A percentile compares a stretch with the other conserved stretches of the same genome.
Conservation (phyloP, 495 filamentous ascomycete species). For the Margaritispora aquatica region DNA sequence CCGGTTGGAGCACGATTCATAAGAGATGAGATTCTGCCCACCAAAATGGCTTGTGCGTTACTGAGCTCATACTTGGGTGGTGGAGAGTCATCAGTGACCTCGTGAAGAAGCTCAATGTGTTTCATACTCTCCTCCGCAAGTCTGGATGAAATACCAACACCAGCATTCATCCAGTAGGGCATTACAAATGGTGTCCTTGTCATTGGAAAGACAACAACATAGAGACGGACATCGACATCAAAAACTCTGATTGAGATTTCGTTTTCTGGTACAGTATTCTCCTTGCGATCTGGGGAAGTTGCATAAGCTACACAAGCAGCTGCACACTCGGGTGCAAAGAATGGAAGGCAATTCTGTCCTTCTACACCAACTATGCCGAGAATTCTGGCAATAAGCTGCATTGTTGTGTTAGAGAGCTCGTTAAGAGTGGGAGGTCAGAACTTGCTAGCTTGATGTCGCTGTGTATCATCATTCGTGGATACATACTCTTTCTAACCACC, state of each 20-base stretch:
- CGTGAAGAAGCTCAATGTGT: constrained; percentile 23
- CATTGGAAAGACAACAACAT: constrained; percentile 30
- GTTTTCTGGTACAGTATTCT: constrained; percentile 9
- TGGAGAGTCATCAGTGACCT: constrained; percentile 10
- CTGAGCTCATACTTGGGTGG: constrained; percentile 18
- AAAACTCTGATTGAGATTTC: constrained; percentile 31
- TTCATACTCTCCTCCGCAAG: constrained; percentile 32
- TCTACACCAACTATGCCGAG: constrained; percentile 21
- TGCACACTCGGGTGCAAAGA: constrained; percentile 24
- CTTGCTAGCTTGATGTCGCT: constrained; percentile 22
- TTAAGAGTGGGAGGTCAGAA: not conserved
- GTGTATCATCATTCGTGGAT: constrained; percentile 37
- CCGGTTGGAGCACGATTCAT: constrained; percentile 25
- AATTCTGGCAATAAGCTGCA: constrained; percentile 26
- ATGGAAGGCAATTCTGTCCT: constrained; percentile 26
- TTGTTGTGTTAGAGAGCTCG: not conserved
- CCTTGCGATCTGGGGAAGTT: constrained; percentile 15
- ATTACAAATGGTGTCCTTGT: constrained; percentile 22
- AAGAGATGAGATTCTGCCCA: constrained; percentile 30
- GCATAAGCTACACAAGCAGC: constrained; percentile 18
- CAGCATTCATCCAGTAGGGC: constrained; percentile 34
- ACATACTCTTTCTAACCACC: constrained; percentile 34
- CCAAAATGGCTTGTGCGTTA: constrained; percentile 24
- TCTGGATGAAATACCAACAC: constrained; percentile 32
- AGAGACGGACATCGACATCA: constrained; percentile 31